Percentiles rank a stretch among this genome's conserved stretches.
Conservation (phyloP, 139 green algal species). For the Haematococcus sp. region DNA sequence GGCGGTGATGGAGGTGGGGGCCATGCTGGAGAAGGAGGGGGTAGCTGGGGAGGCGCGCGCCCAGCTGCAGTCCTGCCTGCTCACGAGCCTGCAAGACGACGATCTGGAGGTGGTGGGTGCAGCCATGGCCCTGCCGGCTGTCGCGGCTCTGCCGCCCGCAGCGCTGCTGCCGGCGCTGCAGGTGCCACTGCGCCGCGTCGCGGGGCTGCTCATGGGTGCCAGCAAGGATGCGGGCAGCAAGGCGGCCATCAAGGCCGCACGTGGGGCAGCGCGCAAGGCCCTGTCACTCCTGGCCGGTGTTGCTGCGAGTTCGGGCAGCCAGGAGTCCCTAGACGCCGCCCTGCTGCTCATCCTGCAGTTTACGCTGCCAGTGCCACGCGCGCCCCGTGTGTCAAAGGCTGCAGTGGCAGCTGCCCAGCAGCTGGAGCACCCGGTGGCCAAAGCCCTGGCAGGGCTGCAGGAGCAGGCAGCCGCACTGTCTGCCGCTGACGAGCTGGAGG, state of each 20-base stretch:
- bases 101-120: constrained; percentile 28
- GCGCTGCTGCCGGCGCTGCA: constrained; percentile 43
- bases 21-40: constrained; percentile 2
- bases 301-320: not conserved
- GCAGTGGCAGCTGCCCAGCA: constrained; percentile 24
- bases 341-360: constrained; percentile 18
- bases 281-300: constrained; percentile 12
- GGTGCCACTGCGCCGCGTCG: constrained; percentile 21
- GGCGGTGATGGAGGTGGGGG: constrained; percentile 42
- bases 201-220: constrained; percentile 3
- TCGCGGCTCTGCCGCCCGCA: constrained; percentile 12
- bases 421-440: not conserved
- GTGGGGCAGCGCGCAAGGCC: constrained; percentile 23
- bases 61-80: not conserved
- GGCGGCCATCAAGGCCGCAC: not conserved
- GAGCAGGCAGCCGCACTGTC: not conserved
- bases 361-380: constrained; percentile 12
- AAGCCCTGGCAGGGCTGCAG: not conserved
- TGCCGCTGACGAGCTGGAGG: not conserved
- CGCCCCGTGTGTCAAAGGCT: not conserved
- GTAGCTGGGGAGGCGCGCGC: not conserved
- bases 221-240: constrained; percentile 18
- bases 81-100: constrained; percentile 29
- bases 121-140: constrained; percentile 15
- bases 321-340: not conserved